Base-by-base conservation (phyloP, 140 eudicot genomes). In the Anethum foeniculum region DNA sequence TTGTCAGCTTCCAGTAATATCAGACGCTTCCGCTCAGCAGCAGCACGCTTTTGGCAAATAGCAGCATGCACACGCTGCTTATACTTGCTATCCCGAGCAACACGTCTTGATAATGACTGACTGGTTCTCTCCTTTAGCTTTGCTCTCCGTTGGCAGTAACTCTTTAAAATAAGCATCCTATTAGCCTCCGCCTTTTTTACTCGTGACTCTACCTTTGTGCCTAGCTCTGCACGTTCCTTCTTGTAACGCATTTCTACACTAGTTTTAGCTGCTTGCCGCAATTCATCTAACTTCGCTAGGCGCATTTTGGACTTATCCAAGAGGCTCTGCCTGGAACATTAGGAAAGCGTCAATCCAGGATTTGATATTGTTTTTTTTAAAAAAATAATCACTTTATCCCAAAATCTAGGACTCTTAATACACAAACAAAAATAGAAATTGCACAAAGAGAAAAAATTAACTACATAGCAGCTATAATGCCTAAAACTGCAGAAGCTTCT, bases 1-100 rank as follows among this genome's bases (percentile, higher is more conserved):
- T 87, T 92, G 84, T 90, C 93, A 51, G 93, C 92, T 77, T 86
- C 97, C 80, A 92, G 71, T 83, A 91, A 80, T 71, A 84, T 89
- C 82, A 89, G 39, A 36, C 93, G 77, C 83, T 90, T 92, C 89
- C 83, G 87, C 87, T 93, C 97, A 38, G 96, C 98, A 46, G 89
- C 89, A 6, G 91, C 90, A 76, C 90, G 91, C 85, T 94, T 94
- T 79, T 91, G 97, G 83, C 75, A 82, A 68, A 90, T 92, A 39
- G 97, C 90, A 85, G 93, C 93, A 84, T 83, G 87, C 52, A 92
- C 96, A 79, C 96, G 88, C 80, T 94, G 96, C 85, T 88, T 94
- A 82, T 90, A 86, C 81, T 88, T 94, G 87, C 86, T 90, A 80
- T 92, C 93, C 28, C 87, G 88, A 47, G 89, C 88, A 62, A 81